A percentile compares a stretch with the other conserved stretches of the same genome.
Conservation (phyloP, 106 monocot genomes). For the Triglochin maritima region DNA sequence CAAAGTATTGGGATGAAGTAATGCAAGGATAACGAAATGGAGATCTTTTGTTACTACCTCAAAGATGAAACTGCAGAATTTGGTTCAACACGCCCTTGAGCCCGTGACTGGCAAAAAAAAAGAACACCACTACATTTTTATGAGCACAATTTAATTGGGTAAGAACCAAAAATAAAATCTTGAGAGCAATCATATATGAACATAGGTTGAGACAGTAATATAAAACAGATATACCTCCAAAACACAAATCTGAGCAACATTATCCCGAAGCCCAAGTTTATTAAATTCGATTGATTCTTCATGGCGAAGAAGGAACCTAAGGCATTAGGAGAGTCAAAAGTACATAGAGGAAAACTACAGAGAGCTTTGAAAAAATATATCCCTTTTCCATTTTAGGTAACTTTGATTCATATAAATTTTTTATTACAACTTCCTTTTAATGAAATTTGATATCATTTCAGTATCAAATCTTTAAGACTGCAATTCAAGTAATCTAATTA, state of each 20-base stretch:
- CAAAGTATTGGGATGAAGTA: neutral
- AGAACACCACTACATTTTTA: slow-evolving; percentile 19
- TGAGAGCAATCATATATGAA: neutral
- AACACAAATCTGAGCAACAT: slow-evolving; percentile 98
- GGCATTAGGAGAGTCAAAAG: neutral
- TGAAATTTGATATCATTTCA: no score
- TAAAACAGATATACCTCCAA: slow-evolving; percentile 43
- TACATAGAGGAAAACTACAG: neutral
- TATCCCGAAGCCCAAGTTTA: slow-evolving; percentile 84
- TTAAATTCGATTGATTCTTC: slow-evolving; percentile 81
- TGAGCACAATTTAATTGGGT: neutral
- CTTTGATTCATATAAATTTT: no score
- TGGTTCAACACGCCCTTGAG: slow-evolving; percentile 18
- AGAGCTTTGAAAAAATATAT: neutral
- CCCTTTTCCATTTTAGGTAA: no score
- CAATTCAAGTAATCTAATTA: no score
- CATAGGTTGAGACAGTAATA: neutral
- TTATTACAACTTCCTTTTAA: no score
- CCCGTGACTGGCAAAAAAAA: slow-evolving; percentile 55
- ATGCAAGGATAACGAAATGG: neutral
- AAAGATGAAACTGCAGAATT: slow-evolving; percentile 12
- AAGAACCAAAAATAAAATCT: no score
- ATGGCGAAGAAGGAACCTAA: slow-evolving; percentile 69
- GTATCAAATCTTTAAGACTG: no score
- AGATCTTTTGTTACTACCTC: slow-evolving; percentile 27